Percentiles rank a stretch among this genome's conserved stretches.
Conservation (phyloP, 306 rosid genomes). For the Quercus parvula region DNA sequence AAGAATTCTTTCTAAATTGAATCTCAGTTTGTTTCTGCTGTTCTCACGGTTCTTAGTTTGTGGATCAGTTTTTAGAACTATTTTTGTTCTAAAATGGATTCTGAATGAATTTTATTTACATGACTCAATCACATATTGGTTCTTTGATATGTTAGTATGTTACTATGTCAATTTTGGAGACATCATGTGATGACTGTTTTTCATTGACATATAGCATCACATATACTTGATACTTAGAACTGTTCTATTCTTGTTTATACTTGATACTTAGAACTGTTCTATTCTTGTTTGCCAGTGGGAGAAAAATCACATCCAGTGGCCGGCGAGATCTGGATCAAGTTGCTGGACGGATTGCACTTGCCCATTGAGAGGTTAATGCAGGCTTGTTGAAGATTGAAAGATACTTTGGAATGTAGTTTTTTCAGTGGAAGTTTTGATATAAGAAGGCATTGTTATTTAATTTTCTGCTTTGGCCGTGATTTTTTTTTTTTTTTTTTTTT, state of each 20-base stretch:
- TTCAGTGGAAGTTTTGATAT: background rate
- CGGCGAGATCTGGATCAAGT: constrained; percentile 54
- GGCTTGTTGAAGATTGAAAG: background rate
- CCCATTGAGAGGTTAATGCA: constrained; percentile 12
- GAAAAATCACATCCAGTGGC: constrained; percentile 44
- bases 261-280: background rate
- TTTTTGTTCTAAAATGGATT: background rate
- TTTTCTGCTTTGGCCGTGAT: background rate
- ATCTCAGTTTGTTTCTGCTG: background rate
- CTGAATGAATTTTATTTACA: background rate
- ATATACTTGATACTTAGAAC: background rate
- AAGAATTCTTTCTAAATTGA: too few species aligned
- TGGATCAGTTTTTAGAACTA: background rate
- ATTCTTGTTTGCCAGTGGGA: constrained; percentile 22
- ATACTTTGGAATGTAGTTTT: background rate
- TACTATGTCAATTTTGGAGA: background rate
- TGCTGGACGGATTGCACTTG: constrained; percentile 41
- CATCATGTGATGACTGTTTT: background rate
- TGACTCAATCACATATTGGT: background rate
- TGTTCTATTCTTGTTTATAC: background rate
- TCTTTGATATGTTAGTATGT: background rate
- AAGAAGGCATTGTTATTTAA: background rate
- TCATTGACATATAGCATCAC: background rate
- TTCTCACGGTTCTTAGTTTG: background rate
- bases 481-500: too few species aligned